Evolutionary conservation across 148 eudicot genomes (phyloP), one percentile per base, ranked within the genome.

Genomic region (Cornus florida): DNA sequence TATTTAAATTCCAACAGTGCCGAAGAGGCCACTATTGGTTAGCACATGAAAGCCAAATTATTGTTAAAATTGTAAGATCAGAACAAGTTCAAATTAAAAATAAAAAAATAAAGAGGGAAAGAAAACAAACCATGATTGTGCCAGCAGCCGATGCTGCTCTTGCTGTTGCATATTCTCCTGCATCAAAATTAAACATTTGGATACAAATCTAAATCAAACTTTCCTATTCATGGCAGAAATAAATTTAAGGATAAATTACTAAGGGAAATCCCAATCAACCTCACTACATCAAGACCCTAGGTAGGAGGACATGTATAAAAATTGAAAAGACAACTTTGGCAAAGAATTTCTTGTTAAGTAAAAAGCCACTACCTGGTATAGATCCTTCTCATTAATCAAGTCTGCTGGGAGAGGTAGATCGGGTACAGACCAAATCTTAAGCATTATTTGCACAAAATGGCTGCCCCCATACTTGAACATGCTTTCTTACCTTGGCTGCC

Each of bases 131-230:
- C 97, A 95, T 95, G 73, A 95, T 90, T 76, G 99, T 95, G 76
- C 87, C 95, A 83, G 97, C 95, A 53, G 93, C 85, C 19, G 93
- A 83, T 83, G 97, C 85, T 66, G 99, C 99, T 86, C 95, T 86
- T 70, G 97, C 97, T 38, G 92, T 91, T 71, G 97, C 99, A 68
- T 62, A 82, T 81, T 95, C 99, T 71, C 99, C 99, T 93, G 91
- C 88, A 87, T n/a, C 62, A 70, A 59, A 48, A 35, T 39, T 41
- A 67, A 64, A 50, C n/a, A 2, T 35, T 35, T 23, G 23, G 28
- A 8, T 1, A 23, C 24, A 50, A 53, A 72, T 72, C 14, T 28
- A 53, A 73, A 31, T 57, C 43, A 7, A 73, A n/a, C 23, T n/a
- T 28, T 31, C 22, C 23, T 38, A 10, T 24, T 31, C 28, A 53